Evolutionary conservation across 202 grass and related monocot species (phyloP), one percentile per base, ranked within the genome.

Genomic region (Panicum virgatum): DNA sequence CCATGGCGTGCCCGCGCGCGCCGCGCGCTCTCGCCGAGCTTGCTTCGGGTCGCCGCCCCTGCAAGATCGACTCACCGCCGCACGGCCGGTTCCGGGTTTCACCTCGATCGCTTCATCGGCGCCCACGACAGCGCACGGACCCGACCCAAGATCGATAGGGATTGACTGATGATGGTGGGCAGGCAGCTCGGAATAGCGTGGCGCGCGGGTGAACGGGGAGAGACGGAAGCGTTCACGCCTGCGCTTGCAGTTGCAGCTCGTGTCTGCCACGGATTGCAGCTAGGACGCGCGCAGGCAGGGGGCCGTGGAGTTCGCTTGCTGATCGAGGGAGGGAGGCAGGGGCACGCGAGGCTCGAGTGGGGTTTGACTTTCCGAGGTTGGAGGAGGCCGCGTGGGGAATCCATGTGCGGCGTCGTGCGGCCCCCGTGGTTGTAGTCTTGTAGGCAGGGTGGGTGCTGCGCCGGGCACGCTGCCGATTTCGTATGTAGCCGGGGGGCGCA

Each of bases 1-100:
- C 68, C 83, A 85, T 85, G 83, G 69, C 44, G 29, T 9, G 10
- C 14, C 8, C 44, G 54, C 11, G 54, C 25, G 50, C 7, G 19
- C 37, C 6, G 9, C 18, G n/a, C n/a, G n/a, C 19, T 8, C 20
- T 20, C 32, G n/a, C 10, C 19, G 5, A 5, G 14, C 66, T 18
- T 43, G 6, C 3, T 43, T 14, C n/a, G 7, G 45, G 9, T 2
- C 29, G 47, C 27, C 44, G 69, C 19, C 46, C 43, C n/a, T 3
- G 47, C 29, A 73, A 38, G 9, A 37, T 58, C 3, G 4, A 23
- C 10, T 48, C 43, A 14, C 42, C 37, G 37, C 15, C 72, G 39
- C 66, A 2, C 52, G 1, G n/a, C n/a, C 6, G 15, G 9, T 10
- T 4, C 45, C 39, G n/a, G 15, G 9, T 10, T 4, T 61, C 39